A percentile compares a stretch with the other conserved stretches of the same genome.
These are phyloP conservation scores for Lachnellula arida DNA, from an alignment of 2,329 filamentous ascomycete species.

Conservation along the genomic window DNA sequence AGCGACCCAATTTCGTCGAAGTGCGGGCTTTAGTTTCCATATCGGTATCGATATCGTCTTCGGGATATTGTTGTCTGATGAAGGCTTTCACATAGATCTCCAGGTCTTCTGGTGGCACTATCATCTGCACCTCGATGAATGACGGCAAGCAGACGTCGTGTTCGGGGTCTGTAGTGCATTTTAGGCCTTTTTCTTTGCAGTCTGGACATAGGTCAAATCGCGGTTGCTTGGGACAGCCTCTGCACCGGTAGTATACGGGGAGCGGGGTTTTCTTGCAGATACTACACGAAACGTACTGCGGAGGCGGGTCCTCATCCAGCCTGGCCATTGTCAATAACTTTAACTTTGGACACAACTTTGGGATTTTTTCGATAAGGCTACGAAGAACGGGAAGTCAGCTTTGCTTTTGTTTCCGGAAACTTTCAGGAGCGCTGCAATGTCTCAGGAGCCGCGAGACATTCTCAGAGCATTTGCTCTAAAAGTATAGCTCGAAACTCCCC, in stretches of 20 bases:
- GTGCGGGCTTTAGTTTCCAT: background rate
- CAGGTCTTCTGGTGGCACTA: slow-evolving; percentile 7
- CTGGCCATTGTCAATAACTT: slow-evolving; percentile 14
- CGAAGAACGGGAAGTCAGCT: no score
- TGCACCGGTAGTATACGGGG: slow-evolving; percentile 7
- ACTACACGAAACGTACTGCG: background rate
- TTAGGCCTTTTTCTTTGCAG: background rate
- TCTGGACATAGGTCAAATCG: slow-evolving; percentile 9
- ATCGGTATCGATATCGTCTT: slow-evolving; percentile 2
- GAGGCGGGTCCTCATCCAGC: background rate
- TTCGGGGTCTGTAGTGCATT: slow-evolving; percentile 1
- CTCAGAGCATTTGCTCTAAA: no score
- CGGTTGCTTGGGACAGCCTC: slow-evolving; percentile 5
- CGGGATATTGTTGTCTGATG: slow-evolving; percentile 11
- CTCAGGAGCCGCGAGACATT: no score
- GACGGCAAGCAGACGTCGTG: slow-evolving; percentile 6
- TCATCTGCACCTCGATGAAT: slow-evolving; percentile 7
- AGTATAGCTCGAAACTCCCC: no score
- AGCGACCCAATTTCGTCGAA: slow-evolving; percentile 1
- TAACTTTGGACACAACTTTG: background rate
- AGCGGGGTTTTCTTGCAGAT: slow-evolving; percentile 1
- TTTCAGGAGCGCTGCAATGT: no score
- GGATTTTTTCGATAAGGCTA: slow-evolving; percentile 8
- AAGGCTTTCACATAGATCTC: slow-evolving; percentile 3
- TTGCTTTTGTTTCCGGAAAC: no score